Evolutionary conservation across 2,329 filamentous ascomycete species (phyloP), one percentile per base, ranked within the genome.

Genomic region (Paraphaeosphaeria sporulosa): DNA sequence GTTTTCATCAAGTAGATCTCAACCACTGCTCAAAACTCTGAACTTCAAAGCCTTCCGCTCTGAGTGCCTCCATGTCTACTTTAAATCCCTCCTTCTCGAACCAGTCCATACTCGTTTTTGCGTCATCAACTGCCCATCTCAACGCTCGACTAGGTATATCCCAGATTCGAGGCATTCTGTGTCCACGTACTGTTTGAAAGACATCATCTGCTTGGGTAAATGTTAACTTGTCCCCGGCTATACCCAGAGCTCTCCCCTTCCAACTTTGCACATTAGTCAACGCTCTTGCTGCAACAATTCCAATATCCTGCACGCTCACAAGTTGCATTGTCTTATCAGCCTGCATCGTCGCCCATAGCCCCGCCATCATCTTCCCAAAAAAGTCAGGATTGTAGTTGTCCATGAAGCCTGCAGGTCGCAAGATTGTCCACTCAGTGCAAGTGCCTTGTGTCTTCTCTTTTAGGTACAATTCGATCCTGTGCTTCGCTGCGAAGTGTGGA

Each of bases 91-190:
- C 42, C 42, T 23, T 44, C 19, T 49, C 25, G 17, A 30, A 30
- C 47, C 47, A 30, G 6, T 30, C 47, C 47, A 34, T 49, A 49
- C 47, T 49, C 23, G 17, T 49, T 19, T 23, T 12, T 15, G 47
- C 47, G 32, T 49, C 47, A 49, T 49, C 30, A 32, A 30, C 30
- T 49, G 6, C 42, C 42, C 42, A 44, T 19, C 42, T 44, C n/a
- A 44, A 23, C 23, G 42, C 42, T 23, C 42, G 42, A 44, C 42
- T 44, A 4, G 42, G 42, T 7, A 44, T 44, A 44, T 23, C 42
- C 42, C 42, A 44, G 42, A 44, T 23, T 23, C 42, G 42, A 44
- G 42, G 42, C 42, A 44, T 44, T 7, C 12, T 21, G 23, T 44
- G 19, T 6, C 42, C 42, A 12, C 42, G 21, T 44, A 44, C 42